A percentile compares a stretch with the other conserved stretches of the same genome.
These are phyloP conservation scores for Hemerocallis citrina DNA, from an alignment of 106 monocot genomes.

Conservation along the genomic window DNA sequence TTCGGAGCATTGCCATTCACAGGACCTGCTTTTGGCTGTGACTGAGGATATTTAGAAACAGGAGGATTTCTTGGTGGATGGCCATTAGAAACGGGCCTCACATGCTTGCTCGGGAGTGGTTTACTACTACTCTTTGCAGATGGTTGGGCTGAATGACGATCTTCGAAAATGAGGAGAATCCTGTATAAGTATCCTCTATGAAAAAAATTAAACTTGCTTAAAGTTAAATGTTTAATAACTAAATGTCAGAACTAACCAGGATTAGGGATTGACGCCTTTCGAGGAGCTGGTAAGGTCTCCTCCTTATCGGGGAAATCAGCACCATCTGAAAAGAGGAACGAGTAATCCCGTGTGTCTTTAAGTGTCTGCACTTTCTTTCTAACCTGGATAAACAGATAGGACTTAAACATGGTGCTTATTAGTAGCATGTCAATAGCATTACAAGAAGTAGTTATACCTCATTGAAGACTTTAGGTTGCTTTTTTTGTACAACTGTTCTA, in stretches of 20 bases:
- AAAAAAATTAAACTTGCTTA: slow-evolving; percentile 24
- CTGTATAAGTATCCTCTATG: slow-evolving; percentile 52
- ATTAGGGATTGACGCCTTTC: slow-evolving; percentile 8
- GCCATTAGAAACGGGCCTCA: slow-evolving; percentile 7
- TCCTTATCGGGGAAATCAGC: slow-evolving; percentile 49
- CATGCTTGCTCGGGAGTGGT: slow-evolving; percentile 19
- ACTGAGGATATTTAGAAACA: slow-evolving; percentile 9
- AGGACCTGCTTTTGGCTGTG: slow-evolving; percentile 13
- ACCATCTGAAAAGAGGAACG: slow-evolving; percentile 90
- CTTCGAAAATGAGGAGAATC: slow-evolving; percentile 56
- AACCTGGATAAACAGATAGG: slow-evolving; percentile 30
- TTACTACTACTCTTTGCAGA: slow-evolving; percentile 24
- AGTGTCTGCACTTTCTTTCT: slow-evolving; percentile 72
- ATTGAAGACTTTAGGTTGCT: slow-evolving; percentile 34
- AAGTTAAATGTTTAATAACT: background rate
- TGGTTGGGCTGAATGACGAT: slow-evolving; percentile 30
- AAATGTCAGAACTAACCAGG: slow-evolving; percentile 32
- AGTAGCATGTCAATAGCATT: background rate
- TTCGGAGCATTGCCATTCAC: slow-evolving; percentile 16
- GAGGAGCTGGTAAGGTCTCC: slow-evolving; percentile 23
- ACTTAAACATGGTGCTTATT: background rate
- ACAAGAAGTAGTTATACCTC: slow-evolving; percentile 28
- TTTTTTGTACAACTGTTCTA: slow-evolving; percentile 20
- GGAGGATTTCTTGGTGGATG: slow-evolving; percentile 22
- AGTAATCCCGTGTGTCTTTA: slow-evolving; percentile 84